These are phyloP conservation scores for Aureobasidium leucospermi DNA, from an alignment of 2,329 filamentous ascomycete species.

Conservation along the genomic window DNA sequence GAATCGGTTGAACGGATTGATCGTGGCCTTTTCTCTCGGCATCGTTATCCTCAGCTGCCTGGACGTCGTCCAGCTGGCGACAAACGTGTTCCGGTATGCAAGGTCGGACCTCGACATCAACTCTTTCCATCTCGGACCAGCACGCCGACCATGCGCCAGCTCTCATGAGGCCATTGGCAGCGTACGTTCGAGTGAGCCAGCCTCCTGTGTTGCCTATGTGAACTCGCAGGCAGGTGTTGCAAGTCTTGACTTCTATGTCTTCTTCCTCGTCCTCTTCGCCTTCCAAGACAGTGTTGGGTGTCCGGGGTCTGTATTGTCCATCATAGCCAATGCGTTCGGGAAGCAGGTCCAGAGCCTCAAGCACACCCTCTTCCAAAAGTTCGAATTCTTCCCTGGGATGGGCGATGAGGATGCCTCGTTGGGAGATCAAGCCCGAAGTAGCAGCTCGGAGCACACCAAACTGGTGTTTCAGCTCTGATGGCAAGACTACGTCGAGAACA, in stretches of 20 bases:
- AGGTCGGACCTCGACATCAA: conserved; percentile 85
- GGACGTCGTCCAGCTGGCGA: conserved; percentile 49
- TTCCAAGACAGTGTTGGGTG: not conserved
- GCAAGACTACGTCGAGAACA: conserved; percentile 43
- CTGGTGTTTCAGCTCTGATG: conserved; percentile 50
- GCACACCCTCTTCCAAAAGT: conserved; percentile 66
- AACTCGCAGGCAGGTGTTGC: conserved; percentile 40
- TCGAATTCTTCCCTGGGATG: conserved; percentile 78
- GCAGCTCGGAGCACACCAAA: conserved; percentile 55
- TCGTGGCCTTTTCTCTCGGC: conserved; percentile 12
- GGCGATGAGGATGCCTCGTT: conserved; percentile 65
- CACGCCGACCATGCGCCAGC: conserved; percentile 87
- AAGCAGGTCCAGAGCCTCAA: conserved; percentile 67
- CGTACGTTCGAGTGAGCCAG: conserved; percentile 82
- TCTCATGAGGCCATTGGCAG: conserved; percentile 89
- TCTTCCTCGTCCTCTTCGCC: conserved; percentile 21
- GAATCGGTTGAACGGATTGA: not conserved
- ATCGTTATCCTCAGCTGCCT: conserved; percentile 34
- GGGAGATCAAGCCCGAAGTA: conserved; percentile 64
- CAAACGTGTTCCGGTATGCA: conserved; percentile 55
- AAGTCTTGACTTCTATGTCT: conserved; percentile 24
- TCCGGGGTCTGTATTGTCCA: conserved; percentile 3
- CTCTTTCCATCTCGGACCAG: conserved; percentile 98
- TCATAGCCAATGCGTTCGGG: conserved; percentile 17
- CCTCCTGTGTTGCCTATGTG: not conserved